Evolutionary conservation across 768 basidiomycete species (phyloP), one percentile per base, ranked within the genome.

Genomic region (Lactarius tabidus): DNA sequence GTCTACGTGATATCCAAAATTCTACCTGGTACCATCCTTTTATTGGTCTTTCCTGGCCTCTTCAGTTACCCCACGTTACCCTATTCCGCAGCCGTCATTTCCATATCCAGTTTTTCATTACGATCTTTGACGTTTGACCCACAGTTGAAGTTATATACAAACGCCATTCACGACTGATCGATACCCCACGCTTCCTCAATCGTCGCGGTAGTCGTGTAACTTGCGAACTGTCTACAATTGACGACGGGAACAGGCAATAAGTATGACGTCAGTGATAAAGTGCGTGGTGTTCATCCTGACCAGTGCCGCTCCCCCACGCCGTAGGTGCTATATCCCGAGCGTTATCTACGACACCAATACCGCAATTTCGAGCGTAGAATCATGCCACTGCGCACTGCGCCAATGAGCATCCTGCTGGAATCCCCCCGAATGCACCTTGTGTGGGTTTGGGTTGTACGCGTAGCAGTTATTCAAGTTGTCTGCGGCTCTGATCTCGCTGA

Each of bases 1-100:
- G 51, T 63, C 64, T 58, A 41, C 67, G n/a, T 67, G 60, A 64
- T 67, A 63, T 69, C 69, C 67, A 67, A 70, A 70, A 69, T 58
- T 66, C 52, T 63, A 66, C 68, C 56, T 41, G 61, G 64, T 62
- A 69, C 61, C 63, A 58, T 63, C 68, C 64, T 65, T 70, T 57
- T 70, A 70, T 70, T 68, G 67, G 68, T 57, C 60, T 53, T 20
- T 26, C 57, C 55, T 52, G 51, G 57, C 39, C 57, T 41, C 53
- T 39, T 45, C 64, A 57, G 57, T 68, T 68, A 60, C 60, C 62
- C 64, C 65, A 66, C 59, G 57, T 66, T 68, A 69, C 67, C 38
- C 63, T 67, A 65, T 63, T 67, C 67, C 48, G 62, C 68, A 68
- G 29, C 53, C 59, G 39, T 63, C 66, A 67, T 56, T 63, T 52